Conservation (phyloP, 129 eudicot genomes). For the Chrysanthemum makinoi region DNA sequence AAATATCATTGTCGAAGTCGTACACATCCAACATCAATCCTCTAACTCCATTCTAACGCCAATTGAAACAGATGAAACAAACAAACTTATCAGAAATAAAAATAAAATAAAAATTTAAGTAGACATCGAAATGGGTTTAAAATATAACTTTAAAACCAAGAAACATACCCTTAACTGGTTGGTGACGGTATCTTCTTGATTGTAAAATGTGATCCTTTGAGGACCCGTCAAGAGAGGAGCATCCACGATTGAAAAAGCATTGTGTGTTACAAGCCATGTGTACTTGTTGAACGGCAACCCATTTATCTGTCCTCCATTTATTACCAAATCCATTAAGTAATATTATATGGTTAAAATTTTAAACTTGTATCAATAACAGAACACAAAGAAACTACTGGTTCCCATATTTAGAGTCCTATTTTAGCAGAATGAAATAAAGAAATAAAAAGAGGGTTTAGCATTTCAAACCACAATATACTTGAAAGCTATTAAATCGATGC, state of each 20-base stretch:
- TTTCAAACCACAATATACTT: too few relatives aligned
- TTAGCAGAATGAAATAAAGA: neutral
- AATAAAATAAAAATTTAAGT: too few relatives aligned
- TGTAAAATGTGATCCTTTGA: conserved; percentile 91
- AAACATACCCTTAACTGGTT: conserved; percentile 83
- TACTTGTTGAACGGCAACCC: conserved; percentile 98
- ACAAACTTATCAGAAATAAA: neutral
- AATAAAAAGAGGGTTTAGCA: neutral
- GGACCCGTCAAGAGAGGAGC: conserved; percentile 85
- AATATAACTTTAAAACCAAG: neutral
- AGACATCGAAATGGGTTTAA: neutral
- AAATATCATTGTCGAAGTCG: conserved; percentile 85
- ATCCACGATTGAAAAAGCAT: conserved; percentile 91
- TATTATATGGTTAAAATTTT: neutral
- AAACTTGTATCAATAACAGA: neutral
- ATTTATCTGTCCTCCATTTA: conserved; percentile 55
- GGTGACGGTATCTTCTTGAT: conserved; percentile 94
- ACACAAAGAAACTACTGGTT: neutral
- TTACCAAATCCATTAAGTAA: conserved; percentile 14
- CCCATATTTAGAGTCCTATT: too few relatives aligned
- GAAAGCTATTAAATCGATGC: too few relatives aligned
- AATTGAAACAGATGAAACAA: conserved; percentile 19
- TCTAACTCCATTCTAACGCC: conserved; percentile 86
- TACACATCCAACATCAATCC: conserved; percentile 99
- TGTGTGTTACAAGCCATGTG: conserved; percentile 95